Base-by-base conservation (phyloP, 305 asterid species). In the Caryopteris hybrid region DNA sequence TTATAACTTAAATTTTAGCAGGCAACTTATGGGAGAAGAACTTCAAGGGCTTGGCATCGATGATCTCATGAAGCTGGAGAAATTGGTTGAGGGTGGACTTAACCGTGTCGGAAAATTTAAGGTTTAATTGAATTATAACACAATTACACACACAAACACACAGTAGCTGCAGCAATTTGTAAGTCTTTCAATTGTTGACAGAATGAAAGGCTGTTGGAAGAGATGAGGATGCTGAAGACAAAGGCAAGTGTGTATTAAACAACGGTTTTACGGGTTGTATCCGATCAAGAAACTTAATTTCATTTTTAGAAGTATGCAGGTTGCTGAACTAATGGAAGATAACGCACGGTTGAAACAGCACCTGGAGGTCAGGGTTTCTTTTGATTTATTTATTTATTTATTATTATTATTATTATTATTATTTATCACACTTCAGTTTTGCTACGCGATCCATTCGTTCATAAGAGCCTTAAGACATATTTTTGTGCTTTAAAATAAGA, bases 11-110 rank as follows among this genome's bases (percentile, higher is more conserved):
- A 0, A 41, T 38, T 70, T 25, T 33, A 10, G 39, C 46, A 84
- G 91, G 83, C 86, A 74, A 70, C 84, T 88, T 5, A 68, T 61
- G 54, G 96, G 92, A 69, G 89, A 86, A 78, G 88, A 83, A 22
- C 71, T 88, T 22, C 72, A 81, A 61, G 91, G 75, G 38, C 91
- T 86, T 67, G 69, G 69, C 34, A 11, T 88, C 61, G 80, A 78
- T 16, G 89, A 83, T 25, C 69, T 88, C 74, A 72, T 78, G 34
- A 84, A 64, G 76, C 85, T 88, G 10, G 96, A 88, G 79, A 88
- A 76, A 68, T 23, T 68, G 80, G 71, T 84, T 0, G 83, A 76
- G 68, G 76, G 78, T 52, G 91, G 85, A 68, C 58, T 84, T 50
- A 72, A 56, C 59, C 86, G 86, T 58, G 70, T 88, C 8, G 34